phyloP scores from a whole-genome alignment of 257 asterid genomes.

The Solanum chmielewskii region DNA sequence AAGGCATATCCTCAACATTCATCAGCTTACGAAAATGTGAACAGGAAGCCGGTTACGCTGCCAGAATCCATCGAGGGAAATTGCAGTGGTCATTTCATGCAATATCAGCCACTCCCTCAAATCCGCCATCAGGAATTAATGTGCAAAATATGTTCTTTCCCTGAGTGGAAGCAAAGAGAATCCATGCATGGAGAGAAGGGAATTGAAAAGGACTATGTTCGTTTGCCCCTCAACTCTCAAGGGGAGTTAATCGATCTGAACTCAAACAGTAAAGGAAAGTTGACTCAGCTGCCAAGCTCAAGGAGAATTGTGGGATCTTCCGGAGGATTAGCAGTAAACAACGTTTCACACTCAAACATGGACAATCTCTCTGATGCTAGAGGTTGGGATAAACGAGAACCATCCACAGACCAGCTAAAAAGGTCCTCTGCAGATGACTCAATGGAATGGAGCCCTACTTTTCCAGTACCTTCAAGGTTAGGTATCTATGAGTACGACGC shows the following conservation, averaged over 20 bases:
- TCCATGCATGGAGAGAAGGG: slow-evolving; percentile 13
- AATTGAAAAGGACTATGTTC: slow-evolving; percentile 18
- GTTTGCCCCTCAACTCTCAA: slow-evolving; percentile 69
- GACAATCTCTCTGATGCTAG: slow-evolving; percentile 11
- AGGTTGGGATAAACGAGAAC: slow-evolving; percentile 13
- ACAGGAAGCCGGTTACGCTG: slow-evolving; percentile 6
- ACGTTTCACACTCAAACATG: neutral
- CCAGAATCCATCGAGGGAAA: slow-evolving; percentile 9
- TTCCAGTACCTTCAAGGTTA: slow-evolving; percentile 24
- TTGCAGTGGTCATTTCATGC: slow-evolving; percentile 16
- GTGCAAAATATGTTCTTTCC: slow-evolving; percentile 17
- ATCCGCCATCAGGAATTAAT: slow-evolving; percentile 24
- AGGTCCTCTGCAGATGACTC: slow-evolving; percentile 16
- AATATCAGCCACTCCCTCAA: slow-evolving; percentile 23
- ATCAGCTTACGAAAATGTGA: slow-evolving; percentile 3
- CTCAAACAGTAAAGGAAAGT: slow-evolving; percentile 23
- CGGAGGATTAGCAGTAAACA: slow-evolving; percentile 13
- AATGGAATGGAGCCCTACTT: slow-evolving; percentile 13
- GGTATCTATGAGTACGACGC: slow-evolving; percentile 16
- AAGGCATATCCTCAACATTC: slow-evolving; percentile 23
- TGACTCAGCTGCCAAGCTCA: slow-evolving; percentile 19
- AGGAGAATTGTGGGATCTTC: slow-evolving; percentile 11
- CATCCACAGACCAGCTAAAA: slow-evolving; percentile 21
- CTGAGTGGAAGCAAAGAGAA: slow-evolving; percentile 18
- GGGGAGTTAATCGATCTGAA: slow-evolving; percentile 43